Evolutionary conservation across 2,329 filamentous ascomycete species (phyloP).

Genomic region (Epicoccum nigrum): DNA sequence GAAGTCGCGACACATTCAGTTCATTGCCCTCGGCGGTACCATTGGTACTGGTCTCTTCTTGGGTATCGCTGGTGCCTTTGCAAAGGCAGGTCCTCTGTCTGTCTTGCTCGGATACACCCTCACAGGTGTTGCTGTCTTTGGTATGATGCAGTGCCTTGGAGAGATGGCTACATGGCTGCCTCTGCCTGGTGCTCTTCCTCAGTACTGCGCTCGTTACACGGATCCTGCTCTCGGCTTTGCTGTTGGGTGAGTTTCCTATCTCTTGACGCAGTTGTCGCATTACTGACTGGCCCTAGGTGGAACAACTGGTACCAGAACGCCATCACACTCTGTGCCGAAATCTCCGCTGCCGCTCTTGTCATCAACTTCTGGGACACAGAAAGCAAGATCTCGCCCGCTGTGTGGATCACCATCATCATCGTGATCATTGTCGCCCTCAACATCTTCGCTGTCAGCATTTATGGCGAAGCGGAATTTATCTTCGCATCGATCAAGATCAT

Average conservation of each 20-base stretch:
- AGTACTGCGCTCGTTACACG: conserved; percentile 50
- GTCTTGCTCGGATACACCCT: conserved; percentile 46
- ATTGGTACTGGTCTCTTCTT: conserved; percentile 52
- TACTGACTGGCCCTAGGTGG: conserved; percentile 16
- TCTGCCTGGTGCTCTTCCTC: conserved; percentile 46
- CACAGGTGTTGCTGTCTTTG: conserved; percentile 44
- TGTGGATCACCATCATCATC: conserved; percentile 47
- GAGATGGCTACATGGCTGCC: conserved; percentile 52
- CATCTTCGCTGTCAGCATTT: conserved; percentile 45
- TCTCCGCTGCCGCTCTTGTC: conserved; percentile 43
- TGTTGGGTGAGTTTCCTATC: conserved; percentile 9
- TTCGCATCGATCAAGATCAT: conserved; percentile 59
- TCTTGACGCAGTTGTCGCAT: not conserved
- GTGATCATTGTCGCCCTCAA: conserved; percentile 43
- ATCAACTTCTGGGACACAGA: conserved; percentile 44
- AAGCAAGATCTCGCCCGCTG: conserved; percentile 36
- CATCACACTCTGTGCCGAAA: conserved; percentile 46
- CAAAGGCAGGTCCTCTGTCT: conserved; percentile 42
- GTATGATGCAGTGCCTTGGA: conserved; percentile 52
- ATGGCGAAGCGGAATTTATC: conserved; percentile 55
- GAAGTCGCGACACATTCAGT: conserved; percentile 63
- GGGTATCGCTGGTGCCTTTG: conserved; percentile 43
- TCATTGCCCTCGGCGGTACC: conserved; percentile 65
- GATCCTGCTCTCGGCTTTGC: conserved; percentile 52
- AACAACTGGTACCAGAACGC: conserved; percentile 42